These are phyloP conservation scores for Tuber aestivum DNA, from an alignment of 495 filamentous ascomycete genomes.

Conservation along the genomic window DNA sequence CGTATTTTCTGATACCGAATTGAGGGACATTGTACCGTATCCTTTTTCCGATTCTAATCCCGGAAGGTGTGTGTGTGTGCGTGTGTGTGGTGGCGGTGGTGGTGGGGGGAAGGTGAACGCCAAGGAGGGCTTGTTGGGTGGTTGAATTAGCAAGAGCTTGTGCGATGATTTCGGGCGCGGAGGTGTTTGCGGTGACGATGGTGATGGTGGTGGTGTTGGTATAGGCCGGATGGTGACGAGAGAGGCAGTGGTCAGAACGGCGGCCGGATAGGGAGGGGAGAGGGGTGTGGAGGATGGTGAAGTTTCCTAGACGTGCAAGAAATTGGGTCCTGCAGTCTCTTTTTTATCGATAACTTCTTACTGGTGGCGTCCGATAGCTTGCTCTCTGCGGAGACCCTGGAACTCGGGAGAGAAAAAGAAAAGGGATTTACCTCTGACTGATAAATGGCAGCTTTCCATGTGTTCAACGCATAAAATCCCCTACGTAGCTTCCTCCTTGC, in stretches of 20 bases:
- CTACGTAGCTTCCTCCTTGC: neutral
- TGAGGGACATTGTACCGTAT: slow-evolving; percentile 16
- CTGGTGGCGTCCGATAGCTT: neutral
- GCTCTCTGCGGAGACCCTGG: neutral
- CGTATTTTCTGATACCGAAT: slow-evolving; percentile 16
- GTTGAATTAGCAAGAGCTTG: neutral
- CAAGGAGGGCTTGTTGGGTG: slow-evolving; percentile 5
- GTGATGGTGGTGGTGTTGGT: slow-evolving; percentile 1
- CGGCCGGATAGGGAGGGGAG: neutral
- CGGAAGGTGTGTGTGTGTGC: slow-evolving; percentile 3
- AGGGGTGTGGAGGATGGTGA: neutral
- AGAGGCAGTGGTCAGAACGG: neutral
- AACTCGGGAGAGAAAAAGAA: slow-evolving; percentile 1
- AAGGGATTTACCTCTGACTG: neutral
- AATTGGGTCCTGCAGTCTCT: neutral
- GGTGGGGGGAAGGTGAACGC: slow-evolving; percentile 1
- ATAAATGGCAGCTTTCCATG: slow-evolving; percentile 5
- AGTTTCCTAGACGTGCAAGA: neutral
- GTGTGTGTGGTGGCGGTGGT: slow-evolving; percentile 2
- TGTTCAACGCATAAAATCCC: neutral
- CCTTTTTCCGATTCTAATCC: neutral
- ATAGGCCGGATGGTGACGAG: neutral
- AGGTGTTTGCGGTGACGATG: neutral
- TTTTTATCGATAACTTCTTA: neutral
- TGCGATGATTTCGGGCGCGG: neutral